A percentile compares a stretch with the other conserved stretches of the same genome.
Conservation (phyloP, 2,329 filamentous ascomycete species). For the Fusarium subglutinans region DNA sequence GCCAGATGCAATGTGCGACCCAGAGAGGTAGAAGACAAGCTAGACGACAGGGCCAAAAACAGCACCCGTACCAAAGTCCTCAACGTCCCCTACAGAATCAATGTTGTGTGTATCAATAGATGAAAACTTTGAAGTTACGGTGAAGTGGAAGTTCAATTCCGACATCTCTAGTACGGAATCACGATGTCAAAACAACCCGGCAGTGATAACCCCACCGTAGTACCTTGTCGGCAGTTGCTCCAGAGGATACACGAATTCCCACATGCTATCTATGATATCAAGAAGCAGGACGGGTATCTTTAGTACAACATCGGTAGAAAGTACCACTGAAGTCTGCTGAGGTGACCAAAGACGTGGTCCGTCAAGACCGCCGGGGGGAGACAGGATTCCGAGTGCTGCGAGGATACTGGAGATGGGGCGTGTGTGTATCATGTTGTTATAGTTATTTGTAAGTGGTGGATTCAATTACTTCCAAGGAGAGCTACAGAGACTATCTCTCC, state of each 20-base stretch:
- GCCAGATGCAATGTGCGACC: not conserved
- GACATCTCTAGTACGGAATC: not conserved
- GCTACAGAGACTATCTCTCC: rapidly evolving
- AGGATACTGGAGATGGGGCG: rapidly evolving
- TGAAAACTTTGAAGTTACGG: too few relatives aligned
- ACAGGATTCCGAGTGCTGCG: rapidly evolving
- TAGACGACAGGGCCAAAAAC: too few relatives aligned
- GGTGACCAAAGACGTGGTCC: too few relatives aligned
- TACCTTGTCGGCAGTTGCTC: not conserved
- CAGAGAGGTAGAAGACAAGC: too few relatives aligned
- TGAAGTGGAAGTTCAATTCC: not conserved
- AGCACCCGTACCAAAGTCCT: not conserved
- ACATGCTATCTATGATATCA: rapidly evolving
- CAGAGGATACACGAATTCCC: rapidly evolving
- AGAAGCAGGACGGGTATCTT: rapidly evolving
- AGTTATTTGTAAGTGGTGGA: not conserved
- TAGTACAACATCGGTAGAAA: rapidly evolving
- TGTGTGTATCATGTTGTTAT: rapidly evolving
- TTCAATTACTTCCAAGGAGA: rapidly evolving
- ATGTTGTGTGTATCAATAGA: rapidly evolving
- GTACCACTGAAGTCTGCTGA: rapidly evolving
- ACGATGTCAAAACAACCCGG: not conserved
- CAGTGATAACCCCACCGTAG: too few relatives aligned
- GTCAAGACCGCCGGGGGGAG: rapidly evolving
- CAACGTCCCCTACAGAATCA: rapidly evolving